Evolutionary conservation across 768 basidiomycete genomes (phyloP), one percentile per base, ranked within the genome.

Genomic region (Cystobasidium onofrii): DNA sequence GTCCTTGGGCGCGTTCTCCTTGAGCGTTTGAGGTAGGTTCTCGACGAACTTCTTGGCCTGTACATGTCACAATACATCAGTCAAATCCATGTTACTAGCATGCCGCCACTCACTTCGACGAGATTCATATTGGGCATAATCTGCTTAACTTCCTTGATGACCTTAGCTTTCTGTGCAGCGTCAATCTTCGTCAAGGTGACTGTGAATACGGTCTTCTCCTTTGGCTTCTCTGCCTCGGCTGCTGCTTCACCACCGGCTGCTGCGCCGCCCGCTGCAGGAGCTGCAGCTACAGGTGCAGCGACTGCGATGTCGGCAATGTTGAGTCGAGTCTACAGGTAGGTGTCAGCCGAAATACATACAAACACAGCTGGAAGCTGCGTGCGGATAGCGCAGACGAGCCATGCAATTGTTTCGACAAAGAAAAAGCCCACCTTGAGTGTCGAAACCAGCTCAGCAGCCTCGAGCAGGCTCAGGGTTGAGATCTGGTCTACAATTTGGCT

Each of bases 11-110:
- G 96, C 80, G 81, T 91, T 91, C 83, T 98, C 96, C 83, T 97
- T 99, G 79, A 99, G 84, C 3, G 89, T 83, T 83, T 97, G 89
- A 27, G 96, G 96, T 77, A 91, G 82, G 20, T 91, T 92, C 83
- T 99, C 96, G 55, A 98, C 96, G 79, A 98, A 95, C 83, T 96
- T 99, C 87, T 99, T 99, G 29, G 96, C 96, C 96, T 99, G 79
- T 66, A 31, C 33, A 29, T 13, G 34, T 27, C 63, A 27, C 10
- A 25, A 25, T 50, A 20, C 0, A 55, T 52, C 29, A 70, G 46
- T 29, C 27, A 7, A 31, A n/a, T 27, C 61, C 1, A 57, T 7
- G 1, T 33, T 62, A 23, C 23, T 18, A 17, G 52, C 25, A 44
- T 20, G 34, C 25, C 18, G 36, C 27, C 12, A 85, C 92, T 79